Evolutionary conservation across 164 flowering plant species (phyloP), one percentile per base, ranked within the genome.

Genomic region (Echeveria elegans): DNA sequence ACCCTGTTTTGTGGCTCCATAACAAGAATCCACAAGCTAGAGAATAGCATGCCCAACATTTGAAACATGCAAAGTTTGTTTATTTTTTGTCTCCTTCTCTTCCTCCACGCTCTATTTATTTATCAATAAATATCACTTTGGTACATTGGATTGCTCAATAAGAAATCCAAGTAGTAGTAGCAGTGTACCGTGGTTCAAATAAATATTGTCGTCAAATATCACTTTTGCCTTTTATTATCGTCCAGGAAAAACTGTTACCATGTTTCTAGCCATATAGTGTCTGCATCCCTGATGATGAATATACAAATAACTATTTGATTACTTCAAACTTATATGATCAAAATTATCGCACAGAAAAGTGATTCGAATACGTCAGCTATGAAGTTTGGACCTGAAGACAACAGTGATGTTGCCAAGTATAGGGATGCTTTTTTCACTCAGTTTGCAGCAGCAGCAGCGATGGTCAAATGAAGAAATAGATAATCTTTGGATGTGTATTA

Each of bases 401-500:
- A 94, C 78, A 72, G 85, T 67, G 88, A 82, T 72, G 97, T 84
- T 71, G 80, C 83, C 30, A 77, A 75, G 26, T 91, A 84, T 67
- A 84, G 77, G 72, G 71, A 71, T 75, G 90, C 83, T 29, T 34
- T 87, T 68, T 78, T 88, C 94, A 3, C 73, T 73, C 56, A 65
- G 79, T 36, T 31, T 88, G 16, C 64, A 50, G 21, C 73, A 82
- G 21, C 77, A 75, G 38, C 81, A 69, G 66, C n/a, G 69, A 66
- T 94, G 99, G 99, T 78, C 90, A 29, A 64, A 75, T 43, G 72
- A 47, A 36, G 99, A 89, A 68, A 83, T 38, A 40, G 81, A 85
- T 70, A 83, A 81, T 74, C 91, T 94, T 63, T 68, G 37, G 18
- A 89, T 89, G 76, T 96, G 96, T 56, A 76, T 94, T 67, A 82